Base-by-base conservation (phyloP, 768 basidiomycete species). In the Gelatoporia subvermispora region DNA sequence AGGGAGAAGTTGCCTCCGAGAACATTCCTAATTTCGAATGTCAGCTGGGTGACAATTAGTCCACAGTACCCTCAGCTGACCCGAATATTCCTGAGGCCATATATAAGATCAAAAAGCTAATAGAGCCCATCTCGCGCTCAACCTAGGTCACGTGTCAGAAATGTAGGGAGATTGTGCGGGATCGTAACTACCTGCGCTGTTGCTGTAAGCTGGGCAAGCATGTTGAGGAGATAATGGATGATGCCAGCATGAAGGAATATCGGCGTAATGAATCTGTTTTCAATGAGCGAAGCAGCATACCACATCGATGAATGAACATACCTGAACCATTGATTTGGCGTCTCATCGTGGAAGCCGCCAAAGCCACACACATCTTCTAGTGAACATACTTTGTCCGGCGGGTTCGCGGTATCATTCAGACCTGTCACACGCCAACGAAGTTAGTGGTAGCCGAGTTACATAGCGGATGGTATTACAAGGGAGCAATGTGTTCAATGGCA, bases 191-290 rank as follows among this genome's bases (percentile, higher is more conserved):
- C 90, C 67, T 88, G 84, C 31, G 85, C 88, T 7, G 85, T 86
- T n/a, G 88, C 69, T 0, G 78, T 80, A 48, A 88, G 64, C 58
- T 95, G 94, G 13, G 85, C 93, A 23, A 94, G 63, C 84, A 97
- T 87, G 62, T 99, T 99, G 51, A 99, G 61, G 3, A 85, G 55
- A 31, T 95, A 74, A 63, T 99, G 95, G n/a, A 99, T 73, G 49
- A 99, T 74, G n/a, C 95, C 95, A 10, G 92, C 96, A 57, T 98
- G 95, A 4, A 97, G 68, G 62, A 98, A 96, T 43, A 95, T 87
- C 8, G 93, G 78, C 1, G 84, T 82, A 56, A 93, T 85, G 61
- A 94, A 94, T 37, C 64, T 65, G 25, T 10, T 5, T 3, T 35
- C 18, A 35, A 15, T 35, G 20, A 20, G 18, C 17, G 13, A 25